These are phyloP conservation scores for Craspedostauros australis DNA, from an alignment of 108 stramenopile genomes.

Conservation along the genomic window DNA sequence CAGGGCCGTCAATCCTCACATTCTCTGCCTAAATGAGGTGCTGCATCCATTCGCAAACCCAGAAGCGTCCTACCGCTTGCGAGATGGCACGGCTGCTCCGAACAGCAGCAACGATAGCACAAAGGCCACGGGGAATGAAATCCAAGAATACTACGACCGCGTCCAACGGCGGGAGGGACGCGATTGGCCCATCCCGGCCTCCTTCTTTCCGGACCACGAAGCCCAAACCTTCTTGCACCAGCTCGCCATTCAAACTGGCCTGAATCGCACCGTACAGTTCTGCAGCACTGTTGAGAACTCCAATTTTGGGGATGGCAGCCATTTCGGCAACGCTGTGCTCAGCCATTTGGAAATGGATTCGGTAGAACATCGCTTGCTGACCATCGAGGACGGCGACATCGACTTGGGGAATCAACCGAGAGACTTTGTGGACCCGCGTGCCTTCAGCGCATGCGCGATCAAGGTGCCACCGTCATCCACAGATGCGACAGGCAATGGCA, in stretches of 20 bases:
- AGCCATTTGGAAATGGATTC: not conserved
- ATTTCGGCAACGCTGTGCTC: slow-evolving; percentile 15
- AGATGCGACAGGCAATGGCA: no score
- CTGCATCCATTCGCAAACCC: slow-evolving; percentile 7
- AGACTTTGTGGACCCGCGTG: slow-evolving; percentile 6
- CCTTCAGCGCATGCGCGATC: no score
- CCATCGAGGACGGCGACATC: slow-evolving; percentile 1
- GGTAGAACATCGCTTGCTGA: not conserved
- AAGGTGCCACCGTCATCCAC: not conserved
- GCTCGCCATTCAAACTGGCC: not conserved
- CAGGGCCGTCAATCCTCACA: not conserved
- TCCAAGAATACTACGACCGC: not conserved
- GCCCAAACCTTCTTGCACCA: slow-evolving; percentile 4
- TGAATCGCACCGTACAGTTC: not conserved
- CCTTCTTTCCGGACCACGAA: no score
- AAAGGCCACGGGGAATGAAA: not conserved
- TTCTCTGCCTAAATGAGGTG: slow-evolving; percentile 16
- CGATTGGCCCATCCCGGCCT: not conserved
- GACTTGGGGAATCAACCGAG: slow-evolving; percentile 3
- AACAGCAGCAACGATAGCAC: no score
- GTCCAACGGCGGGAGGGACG: slow-evolving; percentile 1
- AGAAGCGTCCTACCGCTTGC: no score
- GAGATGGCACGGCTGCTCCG: no score
- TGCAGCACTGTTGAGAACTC: not conserved
- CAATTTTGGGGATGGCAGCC: slow-evolving; percentile 1